Percentiles rank a stretch among this genome's conserved stretches.
Conservation (phyloP, 495 filamentous ascomycete species). For the Lasiosphaeria miniovina region DNA sequence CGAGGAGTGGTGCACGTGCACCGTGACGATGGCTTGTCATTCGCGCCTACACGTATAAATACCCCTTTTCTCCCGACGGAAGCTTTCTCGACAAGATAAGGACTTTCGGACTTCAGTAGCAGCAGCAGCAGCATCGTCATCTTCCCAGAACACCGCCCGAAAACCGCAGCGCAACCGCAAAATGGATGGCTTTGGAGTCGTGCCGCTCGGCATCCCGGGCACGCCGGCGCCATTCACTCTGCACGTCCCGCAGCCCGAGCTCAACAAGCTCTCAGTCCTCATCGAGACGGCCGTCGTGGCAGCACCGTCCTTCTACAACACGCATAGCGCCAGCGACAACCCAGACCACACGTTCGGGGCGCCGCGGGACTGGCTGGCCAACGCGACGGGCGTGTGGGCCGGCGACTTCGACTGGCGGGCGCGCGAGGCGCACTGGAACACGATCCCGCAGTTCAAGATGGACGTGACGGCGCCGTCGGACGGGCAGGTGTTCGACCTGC, state of each 20-base stretch:
- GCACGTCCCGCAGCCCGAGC: conserved; percentile 9
- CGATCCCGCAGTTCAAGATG: conserved; percentile 59
- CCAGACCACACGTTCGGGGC: conserved; percentile 47
- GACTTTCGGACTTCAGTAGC: too few relatives aligned
- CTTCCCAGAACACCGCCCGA: too few relatives aligned
- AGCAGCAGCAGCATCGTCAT: too few relatives aligned
- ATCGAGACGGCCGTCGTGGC: conserved; percentile 9
- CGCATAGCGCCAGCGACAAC: conserved; percentile 11
- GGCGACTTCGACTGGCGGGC: conserved; percentile 47
- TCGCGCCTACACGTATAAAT: too few relatives aligned
- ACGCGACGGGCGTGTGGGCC: conserved; percentile 53
- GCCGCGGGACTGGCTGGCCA: conserved; percentile 52
- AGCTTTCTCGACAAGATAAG: too few relatives aligned
- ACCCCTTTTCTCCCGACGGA: too few relatives aligned
- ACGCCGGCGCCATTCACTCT: conserved; percentile 13
- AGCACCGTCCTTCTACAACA: conserved; percentile 17
- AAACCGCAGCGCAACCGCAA: too few relatives aligned
- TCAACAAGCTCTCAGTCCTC: conserved; percentile 12
- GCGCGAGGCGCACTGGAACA: conserved; percentile 57
- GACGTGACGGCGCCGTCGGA: conserved; percentile 43
- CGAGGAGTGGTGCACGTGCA: too few relatives aligned
- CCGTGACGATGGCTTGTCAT: too few relatives aligned
- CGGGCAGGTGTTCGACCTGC: conserved; percentile 44
- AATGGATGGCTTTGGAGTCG: conserved; percentile 1
- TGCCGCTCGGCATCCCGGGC: conserved; percentile 13